phyloP scores from a whole-genome alignment of 1,139 yeast species.

The Diutina siamensis region DNA sequence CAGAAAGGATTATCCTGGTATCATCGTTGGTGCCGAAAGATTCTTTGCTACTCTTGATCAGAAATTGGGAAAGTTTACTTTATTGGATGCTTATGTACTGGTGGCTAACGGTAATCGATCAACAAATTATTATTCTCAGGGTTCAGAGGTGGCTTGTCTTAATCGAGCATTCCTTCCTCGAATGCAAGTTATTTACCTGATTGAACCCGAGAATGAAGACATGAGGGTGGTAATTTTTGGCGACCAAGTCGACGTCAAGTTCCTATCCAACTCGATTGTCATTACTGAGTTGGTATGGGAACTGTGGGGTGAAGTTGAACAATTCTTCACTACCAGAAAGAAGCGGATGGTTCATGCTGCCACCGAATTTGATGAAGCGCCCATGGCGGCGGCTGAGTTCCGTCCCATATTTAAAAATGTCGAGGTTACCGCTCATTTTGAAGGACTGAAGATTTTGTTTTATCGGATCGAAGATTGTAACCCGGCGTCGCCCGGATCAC shows the following conservation, averaged over 20 bases:
- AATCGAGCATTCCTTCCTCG: constrained; percentile 60
- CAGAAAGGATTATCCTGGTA: constrained; percentile 46
- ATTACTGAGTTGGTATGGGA: constrained; percentile 35
- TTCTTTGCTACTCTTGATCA: constrained; percentile 53
- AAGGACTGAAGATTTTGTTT: constrained; percentile 57
- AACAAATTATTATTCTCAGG: constrained; percentile 37
- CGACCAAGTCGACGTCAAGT: constrained; percentile 54
- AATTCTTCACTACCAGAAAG: constrained; percentile 15
- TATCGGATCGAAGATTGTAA: constrained; percentile 33
- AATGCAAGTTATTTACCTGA: constrained; percentile 47
- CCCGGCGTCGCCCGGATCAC: constrained; percentile 34
- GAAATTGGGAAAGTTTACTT: constrained; percentile 51
- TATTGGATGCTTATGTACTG: constrained; percentile 53
- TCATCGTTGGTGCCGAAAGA: constrained; percentile 66
- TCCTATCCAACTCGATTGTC: constrained; percentile 40
- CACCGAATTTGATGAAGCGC: constrained; percentile 7
- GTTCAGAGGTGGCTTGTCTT: constrained; percentile 31
- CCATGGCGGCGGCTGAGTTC: constrained; percentile 10
- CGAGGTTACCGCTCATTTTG: constrained; percentile 45
- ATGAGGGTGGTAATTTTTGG: constrained; percentile 43
- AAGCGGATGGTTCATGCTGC: constrained; percentile 6
- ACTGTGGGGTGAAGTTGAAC: constrained; percentile 34
- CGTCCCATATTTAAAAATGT: constrained; percentile 31
- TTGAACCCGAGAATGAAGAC: constrained; percentile 17
- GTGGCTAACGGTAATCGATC: constrained; percentile 52